Conservation (phyloP, 2,329 filamentous ascomycete genomes). For the Laburnicola sp. region DNA sequence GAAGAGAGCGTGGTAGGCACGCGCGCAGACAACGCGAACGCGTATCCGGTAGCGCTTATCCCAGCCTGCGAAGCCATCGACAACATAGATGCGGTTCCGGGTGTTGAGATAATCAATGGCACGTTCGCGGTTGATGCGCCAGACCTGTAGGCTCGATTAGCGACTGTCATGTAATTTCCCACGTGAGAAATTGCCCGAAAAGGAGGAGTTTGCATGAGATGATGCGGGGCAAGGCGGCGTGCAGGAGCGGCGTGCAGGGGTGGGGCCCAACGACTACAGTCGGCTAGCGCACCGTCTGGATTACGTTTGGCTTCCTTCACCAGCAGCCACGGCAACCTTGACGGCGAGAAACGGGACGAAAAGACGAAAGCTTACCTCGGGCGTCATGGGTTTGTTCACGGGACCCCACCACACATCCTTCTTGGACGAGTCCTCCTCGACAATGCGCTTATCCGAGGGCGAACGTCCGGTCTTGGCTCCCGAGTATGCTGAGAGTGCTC, state of each 20-base stretch:
- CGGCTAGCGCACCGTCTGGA: conserved; percentile 37
- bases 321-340: conserved; percentile 23
- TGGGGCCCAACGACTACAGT: conserved; percentile 25
- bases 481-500: conserved; percentile 95
- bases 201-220: conserved; percentile 25
- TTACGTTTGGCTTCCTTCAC: conserved; percentile 42
- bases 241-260: conserved; percentile 35
- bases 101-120: conserved; percentile 99
- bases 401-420: conserved; percentile 98
- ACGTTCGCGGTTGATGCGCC: conserved; percentile 99
- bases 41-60: conserved; percentile 97
- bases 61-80: conserved; percentile 97
- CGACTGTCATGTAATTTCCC: conserved; percentile 24
- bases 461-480: conserved; percentile 98
- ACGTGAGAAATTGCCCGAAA: conserved; percentile 27
- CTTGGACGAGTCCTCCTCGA: conserved; percentile 86
- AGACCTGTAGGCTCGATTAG: conserved; percentile 67
- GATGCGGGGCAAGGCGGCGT: conserved; percentile 42
- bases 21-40: conserved; percentile 96
- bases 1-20: conserved; percentile 99
- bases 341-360: conserved; percentile 18
- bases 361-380: conserved; percentile 71
- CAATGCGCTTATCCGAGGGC: conserved; percentile 95
- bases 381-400: conserved; percentile 98
- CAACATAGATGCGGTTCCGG: conserved; percentile 95